Percentiles rank a stretch among this genome's conserved stretches.
phyloP scores from a whole-genome alignment of 2,329 filamentous ascomycete species.

The Neoarthrinium moseri region DNA sequence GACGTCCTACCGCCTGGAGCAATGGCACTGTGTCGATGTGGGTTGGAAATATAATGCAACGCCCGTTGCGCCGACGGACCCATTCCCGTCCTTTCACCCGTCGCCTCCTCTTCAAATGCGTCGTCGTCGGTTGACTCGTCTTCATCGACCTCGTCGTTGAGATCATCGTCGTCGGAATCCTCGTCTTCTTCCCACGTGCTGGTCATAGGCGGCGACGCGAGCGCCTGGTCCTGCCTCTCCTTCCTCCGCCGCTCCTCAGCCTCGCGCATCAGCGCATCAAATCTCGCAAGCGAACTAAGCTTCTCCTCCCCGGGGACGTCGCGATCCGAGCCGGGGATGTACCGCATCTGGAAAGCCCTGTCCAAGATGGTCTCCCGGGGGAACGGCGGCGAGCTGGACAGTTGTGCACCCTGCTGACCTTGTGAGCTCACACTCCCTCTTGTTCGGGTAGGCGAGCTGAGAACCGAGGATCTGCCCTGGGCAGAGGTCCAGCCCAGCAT shows the following conservation, averaged over 20 bases:
- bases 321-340: conserved; percentile 59
- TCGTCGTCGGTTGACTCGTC: conserved; percentile 39
- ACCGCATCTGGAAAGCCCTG: conserved; percentile 62
- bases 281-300: conserved; percentile 62
- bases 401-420: conserved; percentile 34
- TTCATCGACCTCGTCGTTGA: conserved; percentile 36
- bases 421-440: conserved; percentile 56
- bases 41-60: conserved; percentile 48
- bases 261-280: conserved; percentile 65
- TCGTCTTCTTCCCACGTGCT: conserved; percentile 53
- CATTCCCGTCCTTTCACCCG: conserved; percentile 34
- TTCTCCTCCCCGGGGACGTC: conserved; percentile 58
- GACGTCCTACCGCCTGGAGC: conserved; percentile 34
- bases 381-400: conserved; percentile 49
- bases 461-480: conserved; percentile 56
- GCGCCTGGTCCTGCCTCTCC: conserved; percentile 31
- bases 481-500: conserved; percentile 62
- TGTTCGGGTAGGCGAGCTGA: conserved; percentile 55
- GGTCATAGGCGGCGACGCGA: conserved; percentile 34
- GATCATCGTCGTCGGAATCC: conserved; percentile 37
- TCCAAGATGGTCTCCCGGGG: conserved; percentile 67
- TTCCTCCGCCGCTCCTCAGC: conserved; percentile 50
- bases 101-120: conserved; percentile 28
- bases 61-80: conserved; percentile 47
- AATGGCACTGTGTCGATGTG: conserved; percentile 37